Evolutionary conservation across 805 yeast genomes (phyloP).

Genomic region (Isabelozyma gotoi): DNA sequence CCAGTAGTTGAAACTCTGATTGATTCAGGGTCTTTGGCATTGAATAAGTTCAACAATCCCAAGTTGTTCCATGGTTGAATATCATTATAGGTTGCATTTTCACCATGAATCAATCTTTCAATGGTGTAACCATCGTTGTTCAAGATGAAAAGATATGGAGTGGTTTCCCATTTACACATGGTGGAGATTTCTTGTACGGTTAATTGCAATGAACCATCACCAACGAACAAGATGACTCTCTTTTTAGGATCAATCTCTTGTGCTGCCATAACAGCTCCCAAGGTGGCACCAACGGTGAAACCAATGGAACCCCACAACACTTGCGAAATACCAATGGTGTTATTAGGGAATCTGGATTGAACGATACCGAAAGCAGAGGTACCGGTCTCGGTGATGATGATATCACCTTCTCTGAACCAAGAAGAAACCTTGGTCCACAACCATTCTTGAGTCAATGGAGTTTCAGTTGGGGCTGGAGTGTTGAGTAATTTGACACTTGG

Average conservation of each 20-base stretch:
- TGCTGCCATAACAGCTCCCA: conserved; percentile 65
- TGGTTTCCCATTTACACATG: conserved; percentile 60
- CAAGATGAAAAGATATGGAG: conserved; percentile 62
- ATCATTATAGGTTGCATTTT: conserved; percentile 57
- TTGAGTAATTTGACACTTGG: conserved; percentile 47
- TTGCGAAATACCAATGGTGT: conserved; percentile 63
- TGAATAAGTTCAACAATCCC: conserved; percentile 54
- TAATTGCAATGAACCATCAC: conserved; percentile 71
- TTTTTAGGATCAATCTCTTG: conserved; percentile 54
- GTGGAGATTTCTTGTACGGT: conserved; percentile 70
- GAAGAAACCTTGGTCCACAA: conserved; percentile 59
- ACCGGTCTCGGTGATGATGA: conserved; percentile 67
- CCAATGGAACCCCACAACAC: conserved; percentile 75
- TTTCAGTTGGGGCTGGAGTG: conserved; percentile 26
- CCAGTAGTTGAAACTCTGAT: conserved; percentile 50
- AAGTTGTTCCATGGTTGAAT: conserved; percentile 66
- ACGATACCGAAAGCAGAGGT: conserved; percentile 69
- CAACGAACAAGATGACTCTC: conserved; percentile 63
- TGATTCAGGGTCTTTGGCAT: conserved; percentile 53
- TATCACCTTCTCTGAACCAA: conserved; percentile 61
- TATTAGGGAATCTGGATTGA: conserved; percentile 58
- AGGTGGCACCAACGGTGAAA: conserved; percentile 59
- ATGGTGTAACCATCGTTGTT: conserved; percentile 72
- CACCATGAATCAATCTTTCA: conserved; percentile 69
- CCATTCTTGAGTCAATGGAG: conserved; percentile 55